Conservation (phyloP, 805 yeast species). For the Metschnikowia lachancei region DNA sequence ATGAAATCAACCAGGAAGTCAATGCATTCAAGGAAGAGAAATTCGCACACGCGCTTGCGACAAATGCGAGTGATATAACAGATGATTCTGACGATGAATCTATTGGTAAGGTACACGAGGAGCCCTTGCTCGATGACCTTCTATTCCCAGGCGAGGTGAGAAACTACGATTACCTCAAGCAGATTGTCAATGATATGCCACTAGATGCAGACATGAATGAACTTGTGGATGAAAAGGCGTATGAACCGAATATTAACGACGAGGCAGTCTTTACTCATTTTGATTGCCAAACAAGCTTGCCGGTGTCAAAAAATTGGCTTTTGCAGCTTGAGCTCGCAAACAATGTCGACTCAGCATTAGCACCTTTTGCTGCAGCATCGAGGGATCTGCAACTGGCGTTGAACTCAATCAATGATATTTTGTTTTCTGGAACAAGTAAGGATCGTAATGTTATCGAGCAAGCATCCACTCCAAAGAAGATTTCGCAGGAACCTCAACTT, state of each 20-base stretch:
- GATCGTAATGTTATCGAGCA: slow-evolving; percentile 18
- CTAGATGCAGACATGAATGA: slow-evolving; percentile 31
- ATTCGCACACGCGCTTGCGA: slow-evolving; percentile 24
- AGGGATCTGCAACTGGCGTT: slow-evolving; percentile 21
- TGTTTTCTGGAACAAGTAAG: slow-evolving; percentile 47
- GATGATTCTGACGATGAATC: slow-evolving; percentile 26
- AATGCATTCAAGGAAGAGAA: slow-evolving; percentile 22
- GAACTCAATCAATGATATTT: slow-evolving; percentile 44
- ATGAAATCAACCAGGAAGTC: slow-evolving; percentile 31
- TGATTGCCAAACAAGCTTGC: slow-evolving; percentile 45
- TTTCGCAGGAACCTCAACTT: slow-evolving; percentile 9
- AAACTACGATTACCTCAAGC: slow-evolving; percentile 35
- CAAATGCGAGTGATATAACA: slow-evolving; percentile 33
- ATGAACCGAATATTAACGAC: slow-evolving; percentile 60
- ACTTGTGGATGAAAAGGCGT: slow-evolving; percentile 59
- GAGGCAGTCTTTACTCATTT: slow-evolving; percentile 33
- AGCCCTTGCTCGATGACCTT: slow-evolving; percentile 15
- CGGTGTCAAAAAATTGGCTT: slow-evolving; percentile 60
- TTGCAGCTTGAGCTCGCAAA: slow-evolving; percentile 56
- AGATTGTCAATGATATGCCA: slow-evolving; percentile 34
- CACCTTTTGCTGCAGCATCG: slow-evolving; percentile 21
- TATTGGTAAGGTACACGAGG: slow-evolving; percentile 13
- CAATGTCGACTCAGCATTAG: slow-evolving; percentile 43
- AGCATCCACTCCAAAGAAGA: slow-evolving; percentile 25
- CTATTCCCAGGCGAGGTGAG: slow-evolving; percentile 13